Conservation (phyloP, 2,329 filamentous ascomycete genomes). For the Pseudogymnoascus sp. region DNA sequence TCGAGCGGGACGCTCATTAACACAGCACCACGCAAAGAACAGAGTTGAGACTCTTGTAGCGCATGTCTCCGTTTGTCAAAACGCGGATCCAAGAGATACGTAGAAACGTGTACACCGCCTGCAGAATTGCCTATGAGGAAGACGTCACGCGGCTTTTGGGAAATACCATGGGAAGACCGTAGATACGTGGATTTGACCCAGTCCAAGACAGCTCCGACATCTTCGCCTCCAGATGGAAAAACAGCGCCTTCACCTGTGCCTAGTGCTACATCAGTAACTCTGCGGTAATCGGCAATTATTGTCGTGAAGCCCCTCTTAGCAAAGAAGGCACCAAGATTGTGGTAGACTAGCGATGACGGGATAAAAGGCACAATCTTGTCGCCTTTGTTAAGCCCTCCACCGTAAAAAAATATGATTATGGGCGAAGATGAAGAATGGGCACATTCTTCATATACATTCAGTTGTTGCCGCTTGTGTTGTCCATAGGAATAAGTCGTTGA, state of each 20-base stretch:
- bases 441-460: conserved; percentile 20
- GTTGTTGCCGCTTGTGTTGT: conserved; percentile 22
- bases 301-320: conserved; percentile 19
- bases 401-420: conserved; percentile 25
- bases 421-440: conserved; percentile 14
- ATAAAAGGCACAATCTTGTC: conserved; percentile 18
- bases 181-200: conserved; percentile 16
- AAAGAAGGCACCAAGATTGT: conserved; percentile 26
- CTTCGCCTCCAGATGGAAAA: conserved; percentile 21
- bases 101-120: conserved; percentile 24
- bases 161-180: neutral
- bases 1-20: conserved; percentile 20
- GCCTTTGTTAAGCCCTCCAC: conserved; percentile 23
- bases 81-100: conserved; percentile 19
- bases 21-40: conserved; percentile 18
- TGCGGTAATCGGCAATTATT: conserved; percentile 23
- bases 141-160: conserved; percentile 17
- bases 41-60: neutral
- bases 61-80: conserved; percentile 18
- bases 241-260: conserved; percentile 20
- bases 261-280: conserved; percentile 15
- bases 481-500: conserved; percentile 20
- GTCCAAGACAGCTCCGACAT: conserved; percentile 18
- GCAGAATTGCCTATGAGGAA: conserved; percentile 26
- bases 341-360: conserved; percentile 20